Base-by-base conservation (phyloP, 2,329 filamentous ascomycete species). In the Byssoonygena ceratinophila region DNA sequence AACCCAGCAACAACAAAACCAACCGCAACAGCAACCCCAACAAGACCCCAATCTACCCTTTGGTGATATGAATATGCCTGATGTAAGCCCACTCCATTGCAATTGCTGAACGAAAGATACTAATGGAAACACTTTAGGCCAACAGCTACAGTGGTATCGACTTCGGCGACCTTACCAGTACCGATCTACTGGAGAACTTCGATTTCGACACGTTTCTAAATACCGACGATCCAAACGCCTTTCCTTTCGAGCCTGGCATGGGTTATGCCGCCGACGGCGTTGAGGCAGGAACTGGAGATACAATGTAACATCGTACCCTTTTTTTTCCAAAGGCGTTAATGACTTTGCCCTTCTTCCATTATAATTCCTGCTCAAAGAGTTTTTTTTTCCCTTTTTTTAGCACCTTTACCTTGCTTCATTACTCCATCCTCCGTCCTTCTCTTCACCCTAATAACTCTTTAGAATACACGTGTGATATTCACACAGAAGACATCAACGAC, bases 201-300 rank as follows among this genome's bases (percentile, higher is more conserved):
- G 80, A 84, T 65, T 84, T 84, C 63, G 81, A 83, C 62, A 79
- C 76, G 14, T 84, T 83, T 70, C 70, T 84, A 49, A 80, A 82
- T 60, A 79, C 76, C 36, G 77, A 77, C 58, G 70, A 69, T 51
- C 61, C 63, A n/a, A 61, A 64, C 32, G 65, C 64, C 20, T 73
- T 73, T 58, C 67, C 67, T 23, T 73, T 73, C 54, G 69, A 71
- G 39, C 66, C 68, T 20, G 71, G 59, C 56, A 64, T 69, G 53
- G 54, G 63, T 40, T 71, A 69, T 55, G 54, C 63, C 31, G 60
- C 46, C 11, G 71, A 72, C 56, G 67, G 69, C 59, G 70, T 72
- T 57, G 70, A 71, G 59, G 71, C 69, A 46, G 68, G 68, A 59
- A 62, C 67, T 53, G 64, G 64, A 48, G 67, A 68, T 52, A 58